phyloP scores from a whole-genome alignment of 257 asterid genomes.

The Coffea eugenioides region DNA sequence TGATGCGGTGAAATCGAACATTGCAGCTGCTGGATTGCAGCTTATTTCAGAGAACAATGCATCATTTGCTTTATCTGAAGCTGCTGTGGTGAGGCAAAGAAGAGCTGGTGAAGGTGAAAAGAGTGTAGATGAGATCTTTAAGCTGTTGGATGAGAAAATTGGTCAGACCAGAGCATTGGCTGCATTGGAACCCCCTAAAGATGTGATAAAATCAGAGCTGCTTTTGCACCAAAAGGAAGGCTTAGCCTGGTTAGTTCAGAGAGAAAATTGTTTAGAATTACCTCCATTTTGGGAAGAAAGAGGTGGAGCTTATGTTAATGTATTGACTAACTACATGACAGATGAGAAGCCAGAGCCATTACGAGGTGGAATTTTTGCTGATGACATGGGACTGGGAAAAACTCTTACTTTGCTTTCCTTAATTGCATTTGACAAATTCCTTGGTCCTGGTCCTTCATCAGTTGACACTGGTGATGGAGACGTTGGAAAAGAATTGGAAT shows the following conservation, averaged over 20 bases:
- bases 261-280: conserved; percentile 65
- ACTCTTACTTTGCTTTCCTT: conserved; percentile 77
- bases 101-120: conserved; percentile 36
- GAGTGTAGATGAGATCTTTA: conserved; percentile 73
- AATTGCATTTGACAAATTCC: conserved; percentile 63
- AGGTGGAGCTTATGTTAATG: conserved; percentile 54
- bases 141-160: conserved; percentile 54
- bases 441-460: conserved; percentile 18
- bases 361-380: conserved; percentile 85
- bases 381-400: conserved; percentile 92
- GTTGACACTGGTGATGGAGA: conserved; percentile 22
- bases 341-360: conserved; percentile 64
- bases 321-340: conserved; percentile 58
- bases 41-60: conserved; percentile 44
- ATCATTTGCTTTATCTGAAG: conserved; percentile 56
- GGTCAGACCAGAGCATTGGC: conserved; percentile 39
- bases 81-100: conserved; percentile 49
- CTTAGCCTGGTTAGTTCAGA: conserved; percentile 67
- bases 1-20: conserved; percentile 40
- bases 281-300: conserved; percentile 83
- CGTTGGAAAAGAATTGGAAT: conserved; percentile 29
- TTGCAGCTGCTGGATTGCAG: conserved; percentile 51
- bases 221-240: conserved; percentile 79
- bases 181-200: conserved; percentile 70
- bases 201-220: conserved; percentile 54